Base-by-base conservation (phyloP, 164 flowering plant genomes). In the Dillenia suffruticosa region DNA sequence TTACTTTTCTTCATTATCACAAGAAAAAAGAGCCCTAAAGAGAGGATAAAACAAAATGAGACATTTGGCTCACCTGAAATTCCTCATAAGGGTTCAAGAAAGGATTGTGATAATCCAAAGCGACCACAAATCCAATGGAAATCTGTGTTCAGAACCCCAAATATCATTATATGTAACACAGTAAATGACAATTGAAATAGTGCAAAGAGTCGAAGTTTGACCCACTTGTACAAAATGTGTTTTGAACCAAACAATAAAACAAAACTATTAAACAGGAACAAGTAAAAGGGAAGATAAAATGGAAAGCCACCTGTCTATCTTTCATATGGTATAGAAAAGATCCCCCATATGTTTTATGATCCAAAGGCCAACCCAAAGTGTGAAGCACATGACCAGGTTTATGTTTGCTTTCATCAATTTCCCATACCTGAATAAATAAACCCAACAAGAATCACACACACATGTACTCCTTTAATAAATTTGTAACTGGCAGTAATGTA, bases 341-440 rank as follows among this genome's bases (percentile, higher is more conserved):
- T 56, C 99, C 99, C 2, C 99, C 99, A 56, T 95, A 95, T 53
- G 99, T 95, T 78, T 82, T 88, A 22, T 68, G 68, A 72, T 94
- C 94, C 82, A 95, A 72, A 49, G 99, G 99, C 97, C 97, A 95
- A 60, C 99, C 99, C 58, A 95, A 22, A 9, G 99, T 95, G 65
- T 95, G 99, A 68, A 95, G 66, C 67, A 95, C 96, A 65, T 73
- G 62, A 54, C 99, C 99, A 62, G 94, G 89, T 49, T 77, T 71
- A 68, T 95, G 96, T 70, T 83, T 89, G 61, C 62, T 59, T 72
- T 78, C 87, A 63, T 85, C 88, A 75, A 95, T 74, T 83, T 91
- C 99, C 99, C 99, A 95, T 12, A 95, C 96, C 99, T 94, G 70
- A 44, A 51, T 32, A 64, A 65, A 16, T n/a, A 19, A 65, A 51